Evolutionary conservation across 305 asterid genomes (phyloP), one percentile per base, ranked within the genome.

Genomic region (Stenogyne calaminthoides): DNA sequence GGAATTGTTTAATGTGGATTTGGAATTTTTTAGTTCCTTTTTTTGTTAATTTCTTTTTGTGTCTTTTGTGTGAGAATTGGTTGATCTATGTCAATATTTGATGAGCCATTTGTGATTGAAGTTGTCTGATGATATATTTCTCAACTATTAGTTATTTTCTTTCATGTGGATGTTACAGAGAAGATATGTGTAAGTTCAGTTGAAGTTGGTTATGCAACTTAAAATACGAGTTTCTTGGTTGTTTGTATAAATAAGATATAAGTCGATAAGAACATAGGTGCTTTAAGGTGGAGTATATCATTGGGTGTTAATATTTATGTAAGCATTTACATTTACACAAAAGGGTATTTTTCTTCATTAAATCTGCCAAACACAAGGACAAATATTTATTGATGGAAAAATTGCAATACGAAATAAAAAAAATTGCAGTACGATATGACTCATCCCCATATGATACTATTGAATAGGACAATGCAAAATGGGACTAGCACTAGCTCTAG

Each of bases 1-100:
- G 65, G 74, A 71, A 59, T 44, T 71, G 44, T 40, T 75, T 34
- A 16, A 16, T 20, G 7, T 49, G 37, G 68, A 27, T 58, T 73
- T 58, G 39, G 46, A 32, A 36, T 6, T n/a, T 69, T 39, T 58
- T 36, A 12, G 19, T 39, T 73, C 51, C 19, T 19, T 10, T 54
- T 59, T 19, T n/a, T 19, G 18, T 37, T 15, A 15, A 59, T 18
- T 0, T 61, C 2, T 7, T 19, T 68, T n/a, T 20, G 60, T 52
- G 36, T 47, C 39, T 27, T 67, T 25, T 34, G 9, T 75, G 67
- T 34, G 58, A 55, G 49, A 32, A 44, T 40, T 60, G 57, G 11
- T 18, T 55, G 58, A 61, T 42, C 39, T 32, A 51, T 52, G 37
- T 20, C 15, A 9, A 42, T 59, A 69, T 57, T 18, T 10, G 42